These are phyloP conservation scores for Kalmanozyma brasiliensis DNA, from an alignment of 1,284 basidiomycete species.

Conservation along the genomic window DNA sequence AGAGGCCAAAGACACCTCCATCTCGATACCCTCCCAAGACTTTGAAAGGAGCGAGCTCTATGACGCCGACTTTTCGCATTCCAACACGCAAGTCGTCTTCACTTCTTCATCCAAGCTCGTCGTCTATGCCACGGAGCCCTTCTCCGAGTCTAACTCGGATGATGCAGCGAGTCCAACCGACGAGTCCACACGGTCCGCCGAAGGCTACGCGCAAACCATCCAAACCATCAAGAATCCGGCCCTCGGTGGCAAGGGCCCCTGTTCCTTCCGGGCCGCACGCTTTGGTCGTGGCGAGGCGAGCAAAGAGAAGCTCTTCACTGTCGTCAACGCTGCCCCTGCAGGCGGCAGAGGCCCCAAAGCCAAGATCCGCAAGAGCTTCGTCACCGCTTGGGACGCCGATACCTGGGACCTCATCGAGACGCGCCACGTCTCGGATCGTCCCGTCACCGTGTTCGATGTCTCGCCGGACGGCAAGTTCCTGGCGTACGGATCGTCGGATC, in stretches of 20 bases:
- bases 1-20: constrained; percentile 41
- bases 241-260: constrained; percentile 55
- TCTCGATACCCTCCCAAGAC: constrained; percentile 43
- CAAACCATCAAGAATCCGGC: constrained; percentile 64
- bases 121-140: constrained; percentile 54
- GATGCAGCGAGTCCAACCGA: constrained; percentile 17
- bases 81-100: constrained; percentile 58
- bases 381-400: constrained; percentile 63
- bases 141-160: constrained; percentile 15
- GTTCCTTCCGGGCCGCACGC: constrained; percentile 58
- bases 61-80: constrained; percentile 62
- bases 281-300: constrained; percentile 44
- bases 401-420: constrained; percentile 58
- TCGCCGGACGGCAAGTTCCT: constrained; percentile 79
- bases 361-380: constrained; percentile 63
- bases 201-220: constrained; percentile 43
- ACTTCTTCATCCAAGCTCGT: constrained; percentile 54
- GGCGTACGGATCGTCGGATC: constrained; percentile 87
- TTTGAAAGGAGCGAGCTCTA: constrained; percentile 61
- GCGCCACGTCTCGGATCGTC: constrained; percentile 60
- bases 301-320: constrained; percentile 56
- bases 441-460: constrained; percentile 60
- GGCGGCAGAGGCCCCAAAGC: constrained; percentile 44
- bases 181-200: constrained; percentile 4
- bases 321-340: constrained; percentile 55